Evolutionary conservation across 2,329 filamentous ascomycete genomes (phyloP).

Genomic region (Xylaria arbuscula): DNA sequence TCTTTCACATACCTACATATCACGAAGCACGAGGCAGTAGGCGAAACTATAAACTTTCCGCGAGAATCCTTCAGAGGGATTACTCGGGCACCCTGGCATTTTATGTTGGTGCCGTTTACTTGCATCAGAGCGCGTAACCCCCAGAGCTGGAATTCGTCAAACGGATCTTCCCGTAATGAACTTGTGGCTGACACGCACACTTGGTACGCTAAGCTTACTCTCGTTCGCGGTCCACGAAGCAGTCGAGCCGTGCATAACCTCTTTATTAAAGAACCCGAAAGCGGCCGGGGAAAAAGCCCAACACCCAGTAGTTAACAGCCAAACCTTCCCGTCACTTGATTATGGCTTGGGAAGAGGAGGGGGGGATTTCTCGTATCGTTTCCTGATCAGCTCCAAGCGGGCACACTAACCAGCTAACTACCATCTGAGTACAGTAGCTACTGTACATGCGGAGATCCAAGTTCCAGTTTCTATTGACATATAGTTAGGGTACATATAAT

Average conservation of each 20-base stretch:
- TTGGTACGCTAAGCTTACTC: conserved; percentile 29
- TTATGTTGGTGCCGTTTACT: conserved; percentile 1
- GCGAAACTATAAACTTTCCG: conserved; percentile 25
- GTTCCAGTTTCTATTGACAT: conserved; percentile 9
- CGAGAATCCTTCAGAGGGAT: conserved; percentile 5
- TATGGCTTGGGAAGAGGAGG: conserved; percentile 1
- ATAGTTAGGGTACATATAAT: background rate
- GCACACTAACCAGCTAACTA: conserved; percentile 4
- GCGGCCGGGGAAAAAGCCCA: background rate
- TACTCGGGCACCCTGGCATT: background rate
- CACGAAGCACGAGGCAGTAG: conserved; percentile 25
- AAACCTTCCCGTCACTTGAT: conserved; percentile 10
- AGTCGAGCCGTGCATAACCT: conserved; percentile 33
- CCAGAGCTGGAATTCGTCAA: conserved; percentile 11
- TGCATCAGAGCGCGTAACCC: conserved; percentile 5
- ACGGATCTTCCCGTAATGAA: conserved; percentile 38
- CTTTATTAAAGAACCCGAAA: conserved; percentile 17
- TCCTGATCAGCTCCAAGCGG: conserved; percentile 32
- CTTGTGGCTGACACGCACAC: conserved; percentile 28
- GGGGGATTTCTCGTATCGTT: conserved; percentile 32
- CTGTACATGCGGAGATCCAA: background rate
- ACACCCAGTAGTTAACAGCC: background rate
- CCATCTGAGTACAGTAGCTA: background rate
- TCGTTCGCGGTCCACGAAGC: conserved; percentile 30
- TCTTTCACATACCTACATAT: background rate